phyloP scores from a whole-genome alignment of 768 basidiomycete genomes.

The Boletus rubropictus region DNA sequence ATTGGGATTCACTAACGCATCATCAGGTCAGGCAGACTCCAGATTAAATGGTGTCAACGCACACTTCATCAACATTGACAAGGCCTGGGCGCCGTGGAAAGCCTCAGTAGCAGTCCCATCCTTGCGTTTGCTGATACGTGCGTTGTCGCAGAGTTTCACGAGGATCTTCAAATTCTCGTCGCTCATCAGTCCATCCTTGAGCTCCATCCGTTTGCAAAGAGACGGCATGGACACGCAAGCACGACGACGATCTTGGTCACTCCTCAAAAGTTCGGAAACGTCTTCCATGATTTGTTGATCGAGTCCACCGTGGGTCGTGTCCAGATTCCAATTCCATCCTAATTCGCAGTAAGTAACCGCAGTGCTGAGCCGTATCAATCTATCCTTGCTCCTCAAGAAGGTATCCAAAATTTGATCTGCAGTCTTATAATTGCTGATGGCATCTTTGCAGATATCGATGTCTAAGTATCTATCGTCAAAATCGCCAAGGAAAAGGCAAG shows the following conservation, averaged over 20 bases:
- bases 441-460: slow-evolving; percentile 12
- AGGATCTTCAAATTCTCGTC: slow-evolving; percentile 17
- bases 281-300: slow-evolving; percentile 5
- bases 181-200: slow-evolving; percentile 12
- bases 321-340: slow-evolving; percentile 16
- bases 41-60: neutral
- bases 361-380: slow-evolving; percentile 21
- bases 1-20: slow-evolving; percentile 8
- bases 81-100: slow-evolving; percentile 25
- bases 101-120: slow-evolving; percentile 17
- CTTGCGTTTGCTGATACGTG: slow-evolving; percentile 1
- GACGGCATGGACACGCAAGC: slow-evolving; percentile 28
- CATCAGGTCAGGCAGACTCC: neutral
- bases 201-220: slow-evolving; percentile 18
- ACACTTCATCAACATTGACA: slow-evolving; percentile 24
- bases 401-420: slow-evolving; percentile 8
- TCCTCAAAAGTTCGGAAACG: slow-evolving; percentile 14
- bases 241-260: slow-evolving; percentile 8
- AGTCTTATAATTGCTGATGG: neutral
- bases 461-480: slow-evolving; percentile 9
- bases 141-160: slow-evolving; percentile 16
- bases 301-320: slow-evolving; percentile 1
- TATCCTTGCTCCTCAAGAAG: slow-evolving; percentile 14
- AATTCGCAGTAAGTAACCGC: slow-evolving; percentile 25
- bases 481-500: neutral